phyloP scores from a whole-genome alignment of 2,329 filamentous ascomycete genomes.

The Cercospora citrullina region DNA sequence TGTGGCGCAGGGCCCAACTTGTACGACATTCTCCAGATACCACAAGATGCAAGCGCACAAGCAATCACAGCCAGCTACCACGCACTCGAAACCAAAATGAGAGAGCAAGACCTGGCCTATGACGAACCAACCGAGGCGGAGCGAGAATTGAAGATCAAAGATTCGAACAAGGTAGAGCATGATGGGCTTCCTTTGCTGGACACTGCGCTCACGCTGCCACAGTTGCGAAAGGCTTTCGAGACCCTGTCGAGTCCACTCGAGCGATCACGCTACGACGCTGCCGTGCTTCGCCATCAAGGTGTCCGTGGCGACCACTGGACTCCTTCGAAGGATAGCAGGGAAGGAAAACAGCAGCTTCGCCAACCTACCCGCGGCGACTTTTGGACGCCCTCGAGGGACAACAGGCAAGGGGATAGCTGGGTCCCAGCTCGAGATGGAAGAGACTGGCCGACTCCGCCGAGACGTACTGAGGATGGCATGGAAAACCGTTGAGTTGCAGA shows the following conservation, averaged over 20 bases:
- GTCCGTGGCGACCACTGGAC: not conserved
- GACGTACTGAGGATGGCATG: not conserved
- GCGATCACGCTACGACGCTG: not conserved
- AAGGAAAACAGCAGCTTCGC: not conserved
- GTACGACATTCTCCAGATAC: slow-evolving; percentile 10
- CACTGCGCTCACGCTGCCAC: not conserved
- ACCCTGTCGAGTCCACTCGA: not conserved
- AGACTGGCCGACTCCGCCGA: slow-evolving; percentile 13
- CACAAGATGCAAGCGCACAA: slow-evolving; percentile 5
- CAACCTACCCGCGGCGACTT: not conserved
- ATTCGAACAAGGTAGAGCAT: not conserved
- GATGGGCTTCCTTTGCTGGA: not conserved
- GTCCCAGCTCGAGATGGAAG: slow-evolving; percentile 17
- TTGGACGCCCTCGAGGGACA: not conserved
- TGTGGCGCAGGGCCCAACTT: not conserved
- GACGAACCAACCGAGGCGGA: slow-evolving; percentile 10
- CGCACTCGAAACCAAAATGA: not conserved
- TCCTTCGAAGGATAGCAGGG: not conserved
- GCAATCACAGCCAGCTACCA: slow-evolving; percentile 2
- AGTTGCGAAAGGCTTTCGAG: not conserved
- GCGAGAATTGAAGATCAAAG: not conserved
- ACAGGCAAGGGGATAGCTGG: slow-evolving; percentile 14
- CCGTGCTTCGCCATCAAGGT: not conserved
- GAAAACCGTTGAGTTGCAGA: not conserved
- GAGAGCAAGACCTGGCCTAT: not conserved